These are phyloP conservation scores for Myxozyma udenii DNA, from an alignment of 805 yeast genomes.

Conservation along the genomic window DNA sequence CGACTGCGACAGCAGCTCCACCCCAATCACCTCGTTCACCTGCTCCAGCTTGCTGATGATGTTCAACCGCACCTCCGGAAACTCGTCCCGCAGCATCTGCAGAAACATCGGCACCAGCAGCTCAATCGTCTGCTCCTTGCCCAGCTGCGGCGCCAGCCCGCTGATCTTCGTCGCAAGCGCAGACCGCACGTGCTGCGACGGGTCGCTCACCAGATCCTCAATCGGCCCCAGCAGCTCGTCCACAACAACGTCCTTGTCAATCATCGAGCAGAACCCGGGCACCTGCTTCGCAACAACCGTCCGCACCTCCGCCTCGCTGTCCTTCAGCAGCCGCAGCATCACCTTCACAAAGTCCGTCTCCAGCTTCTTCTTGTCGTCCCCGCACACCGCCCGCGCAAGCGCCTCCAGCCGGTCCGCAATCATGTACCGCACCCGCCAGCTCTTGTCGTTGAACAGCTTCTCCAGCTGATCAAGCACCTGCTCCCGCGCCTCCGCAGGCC, in stretches of 20 bases:
- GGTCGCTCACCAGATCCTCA: constrained; percentile 79
- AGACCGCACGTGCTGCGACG: constrained; percentile 88
- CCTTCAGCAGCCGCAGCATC: constrained; percentile 75
- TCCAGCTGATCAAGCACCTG: constrained; percentile 48
- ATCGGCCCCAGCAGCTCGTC: constrained; percentile 78
- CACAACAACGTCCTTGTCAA: constrained; percentile 51
- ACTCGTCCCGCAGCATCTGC: constrained; percentile 93
- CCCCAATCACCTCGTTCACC: constrained; percentile 92
- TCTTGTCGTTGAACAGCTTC: constrained; percentile 75
- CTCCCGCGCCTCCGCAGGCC: constrained; percentile 27
- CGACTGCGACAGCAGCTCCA: constrained; percentile 78
- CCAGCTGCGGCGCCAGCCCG: constrained; percentile 78
- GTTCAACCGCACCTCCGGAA: constrained; percentile 91
- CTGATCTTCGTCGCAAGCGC: constrained; percentile 87
- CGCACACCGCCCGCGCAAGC: constrained; percentile 59
- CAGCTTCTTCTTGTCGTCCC: constrained; percentile 46
- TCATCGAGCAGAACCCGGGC: constrained; percentile 48
- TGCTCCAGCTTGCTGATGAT: constrained; percentile 87
- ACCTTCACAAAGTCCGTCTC: constrained; percentile 61
- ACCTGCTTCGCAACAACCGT: constrained; percentile 90
- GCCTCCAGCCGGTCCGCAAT: constrained; percentile 90
- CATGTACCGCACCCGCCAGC: constrained; percentile 98
- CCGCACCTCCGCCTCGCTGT: constrained; percentile 94
- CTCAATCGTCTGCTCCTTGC: constrained; percentile 75
- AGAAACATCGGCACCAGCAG: constrained; percentile 81